phyloP scores from a whole-genome alignment of 768 basidiomycete species.

The Arthromyces matolae region DNA sequence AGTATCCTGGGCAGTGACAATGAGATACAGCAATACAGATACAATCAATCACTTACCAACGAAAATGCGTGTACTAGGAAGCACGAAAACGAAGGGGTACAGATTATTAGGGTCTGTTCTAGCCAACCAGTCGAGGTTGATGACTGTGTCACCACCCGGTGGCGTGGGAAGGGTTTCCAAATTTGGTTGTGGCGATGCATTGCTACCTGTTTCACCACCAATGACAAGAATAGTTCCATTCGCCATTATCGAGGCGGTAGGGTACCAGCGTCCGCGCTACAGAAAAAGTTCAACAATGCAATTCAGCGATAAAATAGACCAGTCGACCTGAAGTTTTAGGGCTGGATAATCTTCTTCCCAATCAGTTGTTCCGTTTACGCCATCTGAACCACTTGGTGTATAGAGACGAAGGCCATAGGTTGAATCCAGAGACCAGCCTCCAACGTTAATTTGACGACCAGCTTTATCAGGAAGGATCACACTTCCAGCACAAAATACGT shows the following conservation, averaged over 20 bases:
- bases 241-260: conserved; percentile 60
- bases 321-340: conserved; percentile 58
- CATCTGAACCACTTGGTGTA: conserved; percentile 61
- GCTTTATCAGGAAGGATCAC: conserved; percentile 73
- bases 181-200: conserved; percentile 61
- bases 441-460: conserved; percentile 62
- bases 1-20: conserved; percentile 53
- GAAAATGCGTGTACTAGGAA: conserved; percentile 69
- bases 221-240: conserved; percentile 75
- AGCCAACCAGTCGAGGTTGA: conserved; percentile 61
- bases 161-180: conserved; percentile 71
- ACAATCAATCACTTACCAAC: conserved; percentile 45
- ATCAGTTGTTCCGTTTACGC: conserved; percentile 71
- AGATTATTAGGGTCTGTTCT: conserved; percentile 79
- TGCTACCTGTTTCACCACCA: conserved; percentile 72
- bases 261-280: conserved; percentile 70
- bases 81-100: conserved; percentile 72
- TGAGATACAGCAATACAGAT: neutral
- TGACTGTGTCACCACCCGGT: conserved; percentile 54
- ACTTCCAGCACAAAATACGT: conserved; percentile 77
- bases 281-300: neutral
- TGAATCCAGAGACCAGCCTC: conserved; percentile 68
- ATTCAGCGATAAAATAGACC: neutral
- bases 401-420: conserved; percentile 74
- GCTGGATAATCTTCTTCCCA: conserved; percentile 71